Base-by-base conservation (phyloP, 176 grass and related monocot genomes). In the Urochloa ruziziensis region DNA sequence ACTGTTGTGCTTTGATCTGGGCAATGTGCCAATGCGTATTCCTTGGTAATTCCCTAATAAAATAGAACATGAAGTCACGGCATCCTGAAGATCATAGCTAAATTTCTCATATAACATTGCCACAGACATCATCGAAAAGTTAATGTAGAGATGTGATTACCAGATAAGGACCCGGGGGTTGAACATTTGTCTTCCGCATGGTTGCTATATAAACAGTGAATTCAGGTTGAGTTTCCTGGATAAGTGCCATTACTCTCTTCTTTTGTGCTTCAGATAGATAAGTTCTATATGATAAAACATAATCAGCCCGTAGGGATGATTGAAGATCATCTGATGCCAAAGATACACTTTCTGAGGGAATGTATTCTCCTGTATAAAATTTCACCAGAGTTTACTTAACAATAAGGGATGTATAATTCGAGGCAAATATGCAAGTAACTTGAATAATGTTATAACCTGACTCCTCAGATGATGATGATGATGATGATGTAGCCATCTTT, bases 11-110 rank as follows among this genome's bases (percentile, higher is more conserved):
- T 86, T 75, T 6, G 5, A 34, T 30, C 32, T 39, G 72, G 78
- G 16, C 86, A 80, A 80, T 88, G n/a, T 37, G 33, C 24, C 8
- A 7, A 4, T 13, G 82, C 74, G 82, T 89, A 92, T 10, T 43
- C 2, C 36, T 61, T 89, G 15, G 86, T 67, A 53, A 92, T 81
- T n/a, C 49, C 61, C 90, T 89, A 52, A 57, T 80, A 82, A 28
- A 66, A 63, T 17, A 24, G 54, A 83, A 28, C 2, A 62, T 19
- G 16, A 32, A 48, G 69, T 53, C 70, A 52, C 35, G 2, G 54
- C n/a, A 61, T 59, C 17, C 65, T 4, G 3, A 23, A 68, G 37
- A 27, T 27, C 33, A 9, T 48, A 83, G 57, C 10, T 78, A 21
- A 27, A 10, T 42, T 34, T 42, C 72, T 27, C 18, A 33, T 70